These are phyloP conservation scores for Lichtheimia hyalospora DNA, from an alignment of 371 early-diverging fungal genomes.

Conservation along the genomic window DNA sequence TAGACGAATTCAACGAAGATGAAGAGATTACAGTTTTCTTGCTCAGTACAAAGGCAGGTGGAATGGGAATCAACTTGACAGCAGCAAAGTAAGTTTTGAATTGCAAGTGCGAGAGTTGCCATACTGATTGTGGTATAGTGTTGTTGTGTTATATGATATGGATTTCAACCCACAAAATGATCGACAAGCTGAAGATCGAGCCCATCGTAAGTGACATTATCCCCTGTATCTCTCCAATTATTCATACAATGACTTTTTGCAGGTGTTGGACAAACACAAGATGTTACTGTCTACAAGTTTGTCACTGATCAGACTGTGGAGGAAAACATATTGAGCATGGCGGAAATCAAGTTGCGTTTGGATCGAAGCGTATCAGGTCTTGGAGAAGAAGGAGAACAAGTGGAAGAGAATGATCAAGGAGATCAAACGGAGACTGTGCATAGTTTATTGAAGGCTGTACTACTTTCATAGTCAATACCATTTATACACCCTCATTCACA, in stretches of 20 bases:
- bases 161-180: constrained; percentile 98
- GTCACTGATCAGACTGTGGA: constrained; percentile 74
- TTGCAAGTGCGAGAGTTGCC: background rate
- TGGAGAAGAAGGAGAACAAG: constrained; percentile 6
- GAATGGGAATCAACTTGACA: constrained; percentile 90
- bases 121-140: constrained; percentile 21
- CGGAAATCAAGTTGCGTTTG: constrained; percentile 72
- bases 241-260: constrained; percentile 10
- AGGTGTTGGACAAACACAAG: constrained; percentile 88
- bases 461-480: constrained; percentile 7
- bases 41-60: constrained; percentile 91
- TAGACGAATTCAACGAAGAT: constrained; percentile 77
- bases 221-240: background rate
- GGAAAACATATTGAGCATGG: constrained; percentile 69
- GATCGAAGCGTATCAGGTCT: constrained; percentile 73
- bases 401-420: constrained; percentile 2
- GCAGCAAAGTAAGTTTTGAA: constrained; percentile 66
- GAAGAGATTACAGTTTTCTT: constrained; percentile 73
- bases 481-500: background rate
- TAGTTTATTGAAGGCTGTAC: constrained; percentile 14
- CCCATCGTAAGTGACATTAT: constrained; percentile 60
- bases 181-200: constrained; percentile 92
- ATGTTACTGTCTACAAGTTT: constrained; percentile 79
- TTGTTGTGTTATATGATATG: constrained; percentile 88
- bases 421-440: constrained; percentile 12